Percentiles rank a stretch among this genome's conserved stretches.
Evolutionary conservation across 768 basidiomycete genomes (phyloP).

Genomic region (Lentinula lateritia): DNA sequence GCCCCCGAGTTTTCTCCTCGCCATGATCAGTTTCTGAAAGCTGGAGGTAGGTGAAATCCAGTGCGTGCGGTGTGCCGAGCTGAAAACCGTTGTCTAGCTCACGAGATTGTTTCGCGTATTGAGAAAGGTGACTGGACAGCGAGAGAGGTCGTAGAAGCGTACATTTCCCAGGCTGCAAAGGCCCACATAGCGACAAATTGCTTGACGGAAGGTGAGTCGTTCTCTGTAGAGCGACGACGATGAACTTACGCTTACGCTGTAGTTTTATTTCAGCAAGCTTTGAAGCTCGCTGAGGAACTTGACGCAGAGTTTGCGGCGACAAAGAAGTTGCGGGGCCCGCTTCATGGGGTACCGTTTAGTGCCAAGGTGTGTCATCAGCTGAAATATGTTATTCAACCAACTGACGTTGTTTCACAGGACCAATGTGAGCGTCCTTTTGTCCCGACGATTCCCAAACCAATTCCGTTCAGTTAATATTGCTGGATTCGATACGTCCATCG

Average conservation of each 20-base stretch:
- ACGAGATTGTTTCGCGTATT: constrained; percentile 39
- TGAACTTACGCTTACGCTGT: neutral
- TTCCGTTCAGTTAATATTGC: constrained; percentile 77
- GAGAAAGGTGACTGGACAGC: constrained; percentile 39
- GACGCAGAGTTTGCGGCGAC: constrained; percentile 61
- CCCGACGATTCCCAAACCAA: constrained; percentile 78
- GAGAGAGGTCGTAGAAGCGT: constrained; percentile 34
- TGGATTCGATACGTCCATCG: constrained; percentile 73
- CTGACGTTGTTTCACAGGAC: constrained; percentile 35
- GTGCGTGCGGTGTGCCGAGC: no score
- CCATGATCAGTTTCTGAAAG: neutral
- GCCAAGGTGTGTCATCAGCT: constrained; percentile 18
- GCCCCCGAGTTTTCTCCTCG: neutral
- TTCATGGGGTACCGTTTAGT: constrained; percentile 79
- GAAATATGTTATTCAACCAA: constrained; percentile 65
- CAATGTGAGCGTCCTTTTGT: constrained; percentile 57
- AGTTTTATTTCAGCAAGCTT: constrained; percentile 75
- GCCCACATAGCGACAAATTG: constrained; percentile 71
- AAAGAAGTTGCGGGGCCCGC: constrained; percentile 52
- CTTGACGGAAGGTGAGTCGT: constrained; percentile 64
- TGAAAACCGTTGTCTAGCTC: constrained; percentile 15
- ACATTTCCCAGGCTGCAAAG: constrained; percentile 37
- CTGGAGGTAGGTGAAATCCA: neutral
- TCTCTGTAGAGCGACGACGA: neutral
- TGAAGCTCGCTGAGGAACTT: constrained; percentile 53